Evolutionary conservation across 192 early-diverging fungal genomes (phyloP).

Genomic region (Coemansia sp.): DNA sequence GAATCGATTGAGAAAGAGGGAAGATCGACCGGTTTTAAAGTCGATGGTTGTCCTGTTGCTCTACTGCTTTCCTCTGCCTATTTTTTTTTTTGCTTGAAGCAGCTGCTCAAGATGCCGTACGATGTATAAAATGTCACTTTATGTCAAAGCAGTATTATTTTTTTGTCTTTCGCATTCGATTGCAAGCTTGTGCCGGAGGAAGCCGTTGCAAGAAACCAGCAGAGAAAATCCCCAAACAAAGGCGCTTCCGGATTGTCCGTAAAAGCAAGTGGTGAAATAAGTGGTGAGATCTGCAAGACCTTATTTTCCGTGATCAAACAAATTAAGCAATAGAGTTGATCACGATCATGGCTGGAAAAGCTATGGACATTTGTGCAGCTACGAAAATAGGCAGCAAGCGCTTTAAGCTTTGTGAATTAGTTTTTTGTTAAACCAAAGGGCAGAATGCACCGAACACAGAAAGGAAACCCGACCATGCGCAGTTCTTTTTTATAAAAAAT

Average conservation of each 20-base stretch:
- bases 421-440: neutral
- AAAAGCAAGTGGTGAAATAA: neutral
- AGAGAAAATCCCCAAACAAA: constrained; percentile 12
- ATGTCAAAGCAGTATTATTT: neutral
- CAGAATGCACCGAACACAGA: neutral
- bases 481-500: neutral
- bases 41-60: neutral
- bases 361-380: too few relatives aligned
- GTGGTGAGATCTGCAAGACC: too few relatives aligned
- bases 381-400: too few relatives aligned
- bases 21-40: neutral
- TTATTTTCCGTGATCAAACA: neutral
- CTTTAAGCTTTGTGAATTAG: too few relatives aligned
- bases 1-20: neutral
- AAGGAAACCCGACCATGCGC: neutral
- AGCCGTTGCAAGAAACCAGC: neutral
- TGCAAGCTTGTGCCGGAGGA: neutral
- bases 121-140: neutral
- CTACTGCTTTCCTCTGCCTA: neutral
- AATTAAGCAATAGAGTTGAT: neutral
- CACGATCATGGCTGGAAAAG: too few relatives aligned
- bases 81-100: constrained; percentile 2
- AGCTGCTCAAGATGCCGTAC: too few relatives aligned
- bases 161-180: neutral
- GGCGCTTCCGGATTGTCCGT: constrained; percentile 6